Evolutionary conservation across 2,329 filamentous ascomycete genomes (phyloP).

Genomic region (Exophiala sp.): DNA sequence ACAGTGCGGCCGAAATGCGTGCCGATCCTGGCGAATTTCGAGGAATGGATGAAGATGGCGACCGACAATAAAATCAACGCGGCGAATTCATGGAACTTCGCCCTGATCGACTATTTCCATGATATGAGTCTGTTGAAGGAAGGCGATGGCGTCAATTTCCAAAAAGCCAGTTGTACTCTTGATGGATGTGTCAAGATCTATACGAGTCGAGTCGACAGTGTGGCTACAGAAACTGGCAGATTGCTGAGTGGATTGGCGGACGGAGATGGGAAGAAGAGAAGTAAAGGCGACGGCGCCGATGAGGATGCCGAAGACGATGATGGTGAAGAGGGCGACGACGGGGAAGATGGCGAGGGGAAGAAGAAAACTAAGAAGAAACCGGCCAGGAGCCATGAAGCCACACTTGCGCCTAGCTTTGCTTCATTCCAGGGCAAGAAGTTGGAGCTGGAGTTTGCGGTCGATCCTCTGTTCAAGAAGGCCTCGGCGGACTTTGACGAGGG

Average conservation of each 20-base stretch:
- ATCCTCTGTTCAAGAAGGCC: constrained; percentile 98
- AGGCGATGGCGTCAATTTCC: constrained; percentile 95
- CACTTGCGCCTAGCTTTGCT: constrained; percentile 79
- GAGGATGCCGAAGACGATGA: constrained; percentile 60
- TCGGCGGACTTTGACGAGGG: constrained; percentile 98
- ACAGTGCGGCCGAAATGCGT: constrained; percentile 28
- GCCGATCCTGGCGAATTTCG: constrained; percentile 93
- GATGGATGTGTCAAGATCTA: constrained; percentile 99
- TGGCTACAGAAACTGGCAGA: constrained; percentile 94
- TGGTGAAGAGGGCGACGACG: constrained; percentile 49
- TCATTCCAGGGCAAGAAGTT: constrained; percentile 93
- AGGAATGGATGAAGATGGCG: constrained; percentile 99
- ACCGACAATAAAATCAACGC: constrained; percentile 99
- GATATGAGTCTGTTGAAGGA: constrained; percentile 97
- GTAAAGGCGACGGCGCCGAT: constrained; percentile 60
- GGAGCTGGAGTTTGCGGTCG: constrained; percentile 91
- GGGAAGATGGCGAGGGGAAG: constrained; percentile 44
- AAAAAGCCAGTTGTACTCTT: constrained; percentile 94
- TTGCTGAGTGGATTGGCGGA: constrained; percentile 89
- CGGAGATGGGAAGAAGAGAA: constrained; percentile 56
- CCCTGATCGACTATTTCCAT: constrained; percentile 99
- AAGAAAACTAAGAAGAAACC: constrained; percentile 67
- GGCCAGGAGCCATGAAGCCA: constrained; percentile 83
- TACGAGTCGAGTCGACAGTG: constrained; percentile 94
- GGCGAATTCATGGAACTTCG: constrained; percentile 97